A percentile compares a stretch with the other conserved stretches of the same genome.
Conservation (phyloP, 1,284 basidiomycete species). For the Trametes hirsuta region DNA sequence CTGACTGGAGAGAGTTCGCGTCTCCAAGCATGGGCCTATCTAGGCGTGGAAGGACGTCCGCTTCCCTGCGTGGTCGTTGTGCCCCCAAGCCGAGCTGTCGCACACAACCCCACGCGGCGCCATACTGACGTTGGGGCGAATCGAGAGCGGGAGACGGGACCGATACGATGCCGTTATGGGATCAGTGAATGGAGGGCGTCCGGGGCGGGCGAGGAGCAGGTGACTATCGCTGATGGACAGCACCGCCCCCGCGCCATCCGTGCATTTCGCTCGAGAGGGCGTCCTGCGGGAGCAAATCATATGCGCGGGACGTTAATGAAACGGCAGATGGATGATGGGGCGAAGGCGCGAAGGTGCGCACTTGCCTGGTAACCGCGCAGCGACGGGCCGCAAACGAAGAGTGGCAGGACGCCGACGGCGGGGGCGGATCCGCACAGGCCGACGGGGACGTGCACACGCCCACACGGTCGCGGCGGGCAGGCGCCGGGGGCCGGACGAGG, state of each 20-base stretch:
- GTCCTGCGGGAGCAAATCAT: constrained; percentile 4
- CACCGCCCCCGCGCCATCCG: constrained; percentile 7
- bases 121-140: background rate
- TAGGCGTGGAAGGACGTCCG: background rate
- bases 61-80: too few species aligned
- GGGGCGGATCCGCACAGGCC: background rate
- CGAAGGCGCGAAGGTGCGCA: background rate
- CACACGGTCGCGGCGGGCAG: too few species aligned
- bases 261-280: background rate
- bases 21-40: background rate
- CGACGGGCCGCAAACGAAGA: constrained; percentile 3
- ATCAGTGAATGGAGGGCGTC: background rate
- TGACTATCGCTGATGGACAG: constrained; percentile 8
- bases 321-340: constrained; percentile 21
- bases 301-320: constrained; percentile 1
- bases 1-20: background rate
- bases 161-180: constrained; percentile 5
- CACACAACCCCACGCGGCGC: background rate
- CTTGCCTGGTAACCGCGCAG: constrained; percentile 11
- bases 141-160: constrained; percentile 1
- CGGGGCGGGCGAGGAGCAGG: background rate
- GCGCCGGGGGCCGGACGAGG: background rate
- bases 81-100: background rate
- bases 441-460: background rate
- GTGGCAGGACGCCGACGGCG: background rate